Percentiles rank a stretch among this genome's conserved stretches.
phyloP scores from a whole-genome alignment of 345 rosid species.

The Salix arbutifolia region DNA sequence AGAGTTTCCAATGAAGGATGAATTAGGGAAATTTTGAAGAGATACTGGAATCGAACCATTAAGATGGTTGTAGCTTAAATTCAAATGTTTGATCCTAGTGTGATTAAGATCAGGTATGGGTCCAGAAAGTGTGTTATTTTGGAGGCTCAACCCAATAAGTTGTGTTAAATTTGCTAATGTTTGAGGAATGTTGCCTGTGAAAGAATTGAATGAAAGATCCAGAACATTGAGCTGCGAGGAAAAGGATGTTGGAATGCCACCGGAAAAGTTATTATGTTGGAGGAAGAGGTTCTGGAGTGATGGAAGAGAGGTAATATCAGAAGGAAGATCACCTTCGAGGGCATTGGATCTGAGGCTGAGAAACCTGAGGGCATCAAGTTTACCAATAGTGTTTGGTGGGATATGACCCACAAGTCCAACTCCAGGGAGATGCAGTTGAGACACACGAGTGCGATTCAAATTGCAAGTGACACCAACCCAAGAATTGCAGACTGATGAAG shows the following conservation, averaged over 20 bases:
- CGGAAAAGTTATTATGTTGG: slow-evolving; percentile 29
- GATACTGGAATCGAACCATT: slow-evolving; percentile 62
- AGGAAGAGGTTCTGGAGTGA: slow-evolving; percentile 23
- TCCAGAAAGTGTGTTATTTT: slow-evolving; percentile 58
- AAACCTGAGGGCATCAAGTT: slow-evolving; percentile 27
- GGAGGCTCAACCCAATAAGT: slow-evolving; percentile 51
- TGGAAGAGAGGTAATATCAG: slow-evolving; percentile 30
- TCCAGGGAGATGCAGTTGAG: slow-evolving; percentile 27
- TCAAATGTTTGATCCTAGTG: slow-evolving; percentile 46
- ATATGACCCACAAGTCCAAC: slow-evolving; percentile 27
- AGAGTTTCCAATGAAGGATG: slow-evolving; percentile 68
- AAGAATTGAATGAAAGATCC: slow-evolving; percentile 63
- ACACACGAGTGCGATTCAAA: slow-evolving; percentile 20
- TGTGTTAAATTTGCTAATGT: slow-evolving; percentile 43
- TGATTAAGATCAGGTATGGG: slow-evolving; percentile 44
- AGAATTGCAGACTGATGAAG: slow-evolving; percentile 48
- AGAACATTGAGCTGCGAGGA: slow-evolving; percentile 44
- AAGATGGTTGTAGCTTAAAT: slow-evolving; percentile 69
- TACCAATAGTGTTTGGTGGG: slow-evolving; percentile 30
- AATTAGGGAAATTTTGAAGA: slow-evolving; percentile 59
- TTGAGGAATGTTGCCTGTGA: slow-evolving; percentile 51
- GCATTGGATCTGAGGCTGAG: slow-evolving; percentile 31
- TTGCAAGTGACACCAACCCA: slow-evolving; percentile 36
- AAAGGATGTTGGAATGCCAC: slow-evolving; percentile 24
- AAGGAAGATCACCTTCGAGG: slow-evolving; percentile 25